These are phyloP conservation scores for Peronospora belbahrii DNA, from an alignment of 352 stramenopile genomes.

Conservation along the genomic window DNA sequence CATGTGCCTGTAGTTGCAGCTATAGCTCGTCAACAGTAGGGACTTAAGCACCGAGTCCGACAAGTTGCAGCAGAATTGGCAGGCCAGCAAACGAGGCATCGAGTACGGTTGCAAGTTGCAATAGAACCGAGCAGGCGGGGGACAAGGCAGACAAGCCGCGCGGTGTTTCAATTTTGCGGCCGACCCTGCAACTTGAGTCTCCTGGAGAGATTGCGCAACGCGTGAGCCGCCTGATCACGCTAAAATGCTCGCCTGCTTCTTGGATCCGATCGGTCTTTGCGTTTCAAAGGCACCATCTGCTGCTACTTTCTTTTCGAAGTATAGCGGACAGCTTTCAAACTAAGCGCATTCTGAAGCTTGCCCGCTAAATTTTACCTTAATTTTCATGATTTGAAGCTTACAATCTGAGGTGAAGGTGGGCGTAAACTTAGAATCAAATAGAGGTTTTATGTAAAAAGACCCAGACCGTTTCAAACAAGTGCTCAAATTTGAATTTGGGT, in stretches of 20 bases:
- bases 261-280: neutral
- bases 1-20: neutral
- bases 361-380: neutral
- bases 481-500: too few relatives aligned
- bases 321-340: too few relatives aligned
- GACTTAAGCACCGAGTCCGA: too few relatives aligned
- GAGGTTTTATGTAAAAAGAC: too few relatives aligned
- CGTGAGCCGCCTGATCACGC: neutral
- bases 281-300: neutral
- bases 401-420: too few relatives aligned
- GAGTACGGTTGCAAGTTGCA: conserved; percentile 4
- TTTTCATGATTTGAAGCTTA: too few relatives aligned
- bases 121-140: conserved; percentile 12
- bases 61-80: conserved; percentile 1
- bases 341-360: too few relatives aligned
- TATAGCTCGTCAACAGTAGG: conserved; percentile 5
- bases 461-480: too few relatives aligned
- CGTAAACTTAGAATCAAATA: too few relatives aligned
- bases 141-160: conserved; percentile 12
- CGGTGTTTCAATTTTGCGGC: conserved; percentile 9
- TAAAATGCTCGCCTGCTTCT: neutral
- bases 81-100: conserved; percentile 14
- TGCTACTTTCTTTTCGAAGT: too few relatives aligned
- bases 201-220: neutral
- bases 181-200: neutral